Percentiles rank a stretch among this genome's conserved stretches.
These are phyloP conservation scores for Begonia peltatifolia DNA, from an alignment of 306 rosid species.

Conservation along the genomic window DNA sequence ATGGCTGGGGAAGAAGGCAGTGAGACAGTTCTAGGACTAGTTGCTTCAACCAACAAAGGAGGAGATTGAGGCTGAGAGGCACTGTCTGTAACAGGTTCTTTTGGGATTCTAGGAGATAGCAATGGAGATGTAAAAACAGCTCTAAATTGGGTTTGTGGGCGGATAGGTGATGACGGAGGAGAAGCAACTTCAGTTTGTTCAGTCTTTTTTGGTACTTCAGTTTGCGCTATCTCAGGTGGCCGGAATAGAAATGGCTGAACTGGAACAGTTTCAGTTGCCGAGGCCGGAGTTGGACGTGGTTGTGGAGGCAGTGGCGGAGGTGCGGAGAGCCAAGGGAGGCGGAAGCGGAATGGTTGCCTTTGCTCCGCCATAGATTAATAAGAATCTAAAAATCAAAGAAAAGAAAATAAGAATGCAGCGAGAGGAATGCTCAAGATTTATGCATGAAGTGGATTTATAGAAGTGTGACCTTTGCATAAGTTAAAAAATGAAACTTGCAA, in stretches of 20 bases:
- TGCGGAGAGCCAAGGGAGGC: slow-evolving; percentile 44
- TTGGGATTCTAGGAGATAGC: slow-evolving; percentile 2
- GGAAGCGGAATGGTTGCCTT: slow-evolving; percentile 27
- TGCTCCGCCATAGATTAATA: slow-evolving; percentile 25
- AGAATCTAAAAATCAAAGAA: no score
- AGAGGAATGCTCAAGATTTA: no score
- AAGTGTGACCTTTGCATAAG: no score
- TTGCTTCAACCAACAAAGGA: slow-evolving; percentile 5
- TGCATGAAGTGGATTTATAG: no score
- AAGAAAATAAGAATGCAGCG: no score
- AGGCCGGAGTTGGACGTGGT: slow-evolving; percentile 15
- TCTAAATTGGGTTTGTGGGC: background rate
- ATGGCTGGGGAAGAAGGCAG: slow-evolving; percentile 7
- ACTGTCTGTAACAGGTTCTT: background rate
- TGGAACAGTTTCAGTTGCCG: background rate
- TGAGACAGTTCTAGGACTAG: slow-evolving; percentile 6
- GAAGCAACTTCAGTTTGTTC: background rate
- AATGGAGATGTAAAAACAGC: slow-evolving; percentile 1
- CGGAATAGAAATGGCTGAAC: slow-evolving; percentile 24
- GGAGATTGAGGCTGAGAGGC: slow-evolving; percentile 2
- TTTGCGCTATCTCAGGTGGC: slow-evolving; percentile 15
- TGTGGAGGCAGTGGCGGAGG: slow-evolving; percentile 5
- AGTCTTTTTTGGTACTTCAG: slow-evolving; percentile 11
- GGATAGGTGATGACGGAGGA: background rate
- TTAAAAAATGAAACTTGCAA: no score